Percentiles rank a stretch among this genome's conserved stretches.
phyloP scores from a whole-genome alignment of 2,329 filamentous ascomycete species.

The Tothia fuscella region DNA sequence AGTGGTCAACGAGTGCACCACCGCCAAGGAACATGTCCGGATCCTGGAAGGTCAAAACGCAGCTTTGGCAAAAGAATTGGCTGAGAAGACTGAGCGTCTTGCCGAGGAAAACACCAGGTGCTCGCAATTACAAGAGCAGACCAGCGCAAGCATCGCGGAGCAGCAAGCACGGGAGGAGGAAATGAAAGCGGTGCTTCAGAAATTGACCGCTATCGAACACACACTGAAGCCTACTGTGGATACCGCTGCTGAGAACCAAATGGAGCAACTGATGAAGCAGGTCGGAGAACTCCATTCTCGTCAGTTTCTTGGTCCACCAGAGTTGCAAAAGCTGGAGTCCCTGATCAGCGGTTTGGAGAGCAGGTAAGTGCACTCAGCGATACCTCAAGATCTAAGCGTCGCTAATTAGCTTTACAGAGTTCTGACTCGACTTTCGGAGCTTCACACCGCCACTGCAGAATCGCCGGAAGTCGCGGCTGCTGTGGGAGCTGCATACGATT shows the following conservation, averaged over 20 bases:
- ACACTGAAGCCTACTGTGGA: neutral
- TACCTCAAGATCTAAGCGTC: neutral
- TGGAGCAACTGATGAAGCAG: neutral
- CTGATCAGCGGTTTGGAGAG: neutral
- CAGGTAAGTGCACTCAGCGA: neutral
- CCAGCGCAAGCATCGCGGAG: neutral
- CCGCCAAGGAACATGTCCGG: neutral
- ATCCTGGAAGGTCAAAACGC: neutral
- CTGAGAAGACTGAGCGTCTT: neutral
- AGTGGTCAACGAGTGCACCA: neutral
- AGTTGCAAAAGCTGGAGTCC: neutral
- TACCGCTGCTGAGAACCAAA: neutral
- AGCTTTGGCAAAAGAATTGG: constrained; percentile 2
- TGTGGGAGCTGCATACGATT: neutral
- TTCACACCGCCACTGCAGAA: neutral
- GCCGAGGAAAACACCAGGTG: neutral
- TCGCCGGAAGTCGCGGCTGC: neutral
- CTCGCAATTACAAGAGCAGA: neutral
- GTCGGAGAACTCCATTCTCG: neutral
- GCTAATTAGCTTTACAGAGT: neutral
- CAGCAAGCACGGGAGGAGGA: neutral
- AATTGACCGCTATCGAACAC: neutral
- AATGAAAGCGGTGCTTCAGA: neutral
- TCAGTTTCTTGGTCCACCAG: neutral
- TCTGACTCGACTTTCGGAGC: neutral